phyloP scores from a whole-genome alignment of 441 rosid species.

The Gossypium trilobum region DNA sequence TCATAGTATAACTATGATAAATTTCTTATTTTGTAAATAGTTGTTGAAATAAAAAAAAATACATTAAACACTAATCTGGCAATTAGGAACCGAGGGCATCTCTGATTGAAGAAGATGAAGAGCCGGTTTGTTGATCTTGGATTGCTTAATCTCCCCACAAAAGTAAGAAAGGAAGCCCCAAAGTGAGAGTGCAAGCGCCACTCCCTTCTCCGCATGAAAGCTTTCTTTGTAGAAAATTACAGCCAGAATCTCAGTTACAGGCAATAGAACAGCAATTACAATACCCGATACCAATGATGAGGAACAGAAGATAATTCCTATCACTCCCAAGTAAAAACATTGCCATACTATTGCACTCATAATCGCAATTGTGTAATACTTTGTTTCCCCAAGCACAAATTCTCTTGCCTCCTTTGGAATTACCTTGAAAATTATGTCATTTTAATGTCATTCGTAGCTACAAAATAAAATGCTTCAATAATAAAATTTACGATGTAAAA shows the following conservation, averaged over 20 bases:
- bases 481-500: too few relatives aligned
- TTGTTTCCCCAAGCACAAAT: slow-evolving; percentile 36
- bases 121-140: slow-evolving; percentile 10
- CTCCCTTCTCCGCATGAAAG: slow-evolving; percentile 52
- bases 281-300: slow-evolving; percentile 54
- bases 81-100: not conserved
- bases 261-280: slow-evolving; percentile 35
- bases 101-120: slow-evolving; percentile 10
- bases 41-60: too few relatives aligned
- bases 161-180: slow-evolving; percentile 62
- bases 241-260: slow-evolving; percentile 50
- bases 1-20: too few relatives aligned
- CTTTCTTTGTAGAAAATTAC: slow-evolving; percentile 52
- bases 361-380: slow-evolving; percentile 33
- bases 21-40: too few relatives aligned
- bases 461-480: not conserved
- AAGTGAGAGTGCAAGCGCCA: slow-evolving; percentile 50
- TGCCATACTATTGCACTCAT: slow-evolving; percentile 38
- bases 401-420: slow-evolving; percentile 43
- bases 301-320: slow-evolving; percentile 45
- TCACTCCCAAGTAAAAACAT: slow-evolving; percentile 44
- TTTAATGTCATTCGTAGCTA: not conserved
- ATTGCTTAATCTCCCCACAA: slow-evolving; percentile 36
- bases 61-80: not conserved
- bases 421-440: slow-evolving; percentile 22